These are phyloP conservation scores for Breynia disticha DNA, from an alignment of 441 rosid species.

Conservation along the genomic window DNA sequence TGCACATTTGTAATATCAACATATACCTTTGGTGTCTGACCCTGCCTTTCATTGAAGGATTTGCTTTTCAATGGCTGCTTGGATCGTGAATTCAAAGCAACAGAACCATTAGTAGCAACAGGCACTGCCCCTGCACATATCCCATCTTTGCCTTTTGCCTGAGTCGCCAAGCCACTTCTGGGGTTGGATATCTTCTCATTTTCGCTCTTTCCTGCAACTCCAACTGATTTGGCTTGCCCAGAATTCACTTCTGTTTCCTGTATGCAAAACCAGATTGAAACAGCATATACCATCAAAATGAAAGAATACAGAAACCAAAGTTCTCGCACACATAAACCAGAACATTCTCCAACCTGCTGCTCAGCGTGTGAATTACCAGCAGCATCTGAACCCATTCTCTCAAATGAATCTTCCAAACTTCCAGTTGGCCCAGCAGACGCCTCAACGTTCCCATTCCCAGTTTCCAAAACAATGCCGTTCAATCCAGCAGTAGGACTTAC, in stretches of 20 bases:
- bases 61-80: conserved; percentile 45
- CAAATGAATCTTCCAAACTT: conserved; percentile 19
- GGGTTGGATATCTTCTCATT: conserved; percentile 35
- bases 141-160: conserved; percentile 39
- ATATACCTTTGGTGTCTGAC: conserved; percentile 41
- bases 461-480: conserved; percentile 19
- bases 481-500: conserved; percentile 23
- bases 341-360: conserved; percentile 14
- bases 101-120: conserved; percentile 42
- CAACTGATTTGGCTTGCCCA: conserved; percentile 30
- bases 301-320: conserved; percentile 19
- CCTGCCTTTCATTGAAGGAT: conserved; percentile 41
- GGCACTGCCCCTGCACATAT: conserved; percentile 26
- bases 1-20: conserved; percentile 3
- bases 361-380: no score
- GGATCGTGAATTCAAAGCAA: conserved; percentile 25
- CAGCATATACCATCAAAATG: conserved; percentile 22
- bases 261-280: conserved; percentile 1
- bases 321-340: conserved; percentile 17
- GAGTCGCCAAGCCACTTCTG: conserved; percentile 35
- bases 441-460: conserved; percentile 27
- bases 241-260: conserved; percentile 36
- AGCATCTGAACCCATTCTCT: no score
- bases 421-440: conserved; percentile 19
- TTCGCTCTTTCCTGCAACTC: conserved; percentile 38